These are phyloP conservation scores for Eucalyptus leucophloia DNA, from an alignment of 345 rosid species.

Conservation along the genomic window DNA sequence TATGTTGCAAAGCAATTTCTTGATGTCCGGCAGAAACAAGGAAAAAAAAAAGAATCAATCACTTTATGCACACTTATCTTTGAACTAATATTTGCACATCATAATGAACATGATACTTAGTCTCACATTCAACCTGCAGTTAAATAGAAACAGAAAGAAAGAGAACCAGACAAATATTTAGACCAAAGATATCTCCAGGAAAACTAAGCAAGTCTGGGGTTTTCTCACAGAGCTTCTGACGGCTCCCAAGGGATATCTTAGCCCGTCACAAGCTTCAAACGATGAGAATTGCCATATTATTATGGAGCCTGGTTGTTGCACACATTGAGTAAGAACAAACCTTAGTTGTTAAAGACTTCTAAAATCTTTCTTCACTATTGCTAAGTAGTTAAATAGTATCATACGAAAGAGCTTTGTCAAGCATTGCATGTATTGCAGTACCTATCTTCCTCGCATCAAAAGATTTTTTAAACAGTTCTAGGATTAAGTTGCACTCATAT, in stretches of 20 bases:
- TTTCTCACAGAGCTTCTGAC: background rate
- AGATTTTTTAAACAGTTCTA: background rate
- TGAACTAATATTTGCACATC: background rate
- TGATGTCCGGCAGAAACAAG: conserved; percentile 15
- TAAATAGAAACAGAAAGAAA: background rate
- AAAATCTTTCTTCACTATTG: background rate
- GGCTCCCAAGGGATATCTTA: background rate
- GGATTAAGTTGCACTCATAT: background rate
- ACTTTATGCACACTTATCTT: background rate
- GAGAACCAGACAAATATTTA: background rate
- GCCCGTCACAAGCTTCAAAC: background rate
- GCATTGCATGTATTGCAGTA: background rate
- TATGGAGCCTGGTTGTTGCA: background rate
- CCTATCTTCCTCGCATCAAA: background rate
- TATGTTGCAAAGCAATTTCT: conserved; percentile 67
- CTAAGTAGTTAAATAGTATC: background rate
- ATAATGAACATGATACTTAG: background rate
- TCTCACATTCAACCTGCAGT: background rate
- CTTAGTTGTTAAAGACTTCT: background rate
- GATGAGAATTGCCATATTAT: background rate
- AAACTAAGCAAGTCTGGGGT: background rate
- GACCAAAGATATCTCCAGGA: background rate
- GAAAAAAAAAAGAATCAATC: background rate
- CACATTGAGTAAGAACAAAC: background rate
- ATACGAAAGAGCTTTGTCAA: background rate